phyloP scores from a whole-genome alignment of 148 eudicot genomes.

The Diospyros lotus region DNA sequence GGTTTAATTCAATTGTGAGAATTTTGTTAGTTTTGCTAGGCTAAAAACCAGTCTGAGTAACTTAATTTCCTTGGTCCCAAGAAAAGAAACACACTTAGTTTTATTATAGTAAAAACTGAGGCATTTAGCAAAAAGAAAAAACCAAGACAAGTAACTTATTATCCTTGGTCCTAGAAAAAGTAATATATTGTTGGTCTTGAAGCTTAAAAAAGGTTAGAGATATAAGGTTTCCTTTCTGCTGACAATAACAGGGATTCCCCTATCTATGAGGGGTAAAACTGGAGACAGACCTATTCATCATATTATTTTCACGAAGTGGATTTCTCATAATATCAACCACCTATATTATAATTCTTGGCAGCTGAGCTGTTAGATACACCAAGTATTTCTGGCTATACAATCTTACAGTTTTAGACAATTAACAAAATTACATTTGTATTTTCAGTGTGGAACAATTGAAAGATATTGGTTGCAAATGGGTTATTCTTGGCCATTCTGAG shows the following conservation, averaged over 20 bases:
- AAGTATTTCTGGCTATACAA: background rate
- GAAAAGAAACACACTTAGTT: no score
- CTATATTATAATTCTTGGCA: background rate
- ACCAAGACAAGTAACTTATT: no score
- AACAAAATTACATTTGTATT: background rate
- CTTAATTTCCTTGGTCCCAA: no score
- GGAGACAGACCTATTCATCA: background rate
- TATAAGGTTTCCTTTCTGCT: background rate
- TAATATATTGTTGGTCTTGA: background rate
- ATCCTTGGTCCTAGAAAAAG: background rate
- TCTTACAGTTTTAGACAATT: background rate
- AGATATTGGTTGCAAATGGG: constrained; percentile 93
- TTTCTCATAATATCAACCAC: background rate
- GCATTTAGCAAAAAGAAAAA: no score
- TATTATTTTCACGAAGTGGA: background rate
- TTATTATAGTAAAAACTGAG: no score
- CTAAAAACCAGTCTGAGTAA: no score
- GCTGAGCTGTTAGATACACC: background rate
- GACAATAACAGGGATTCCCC: background rate
- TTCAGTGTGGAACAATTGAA: constrained; percentile 81
- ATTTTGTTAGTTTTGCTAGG: no score
- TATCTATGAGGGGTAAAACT: background rate
- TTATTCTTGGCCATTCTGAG: constrained; percentile 96
- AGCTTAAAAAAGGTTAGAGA: background rate
- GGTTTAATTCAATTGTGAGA: background rate